A percentile compares a stretch with the other conserved stretches of the same genome.
Evolutionary conservation across 2,329 filamentous ascomycete genomes (phyloP).

Genomic region (Xylariaceae sp.): DNA sequence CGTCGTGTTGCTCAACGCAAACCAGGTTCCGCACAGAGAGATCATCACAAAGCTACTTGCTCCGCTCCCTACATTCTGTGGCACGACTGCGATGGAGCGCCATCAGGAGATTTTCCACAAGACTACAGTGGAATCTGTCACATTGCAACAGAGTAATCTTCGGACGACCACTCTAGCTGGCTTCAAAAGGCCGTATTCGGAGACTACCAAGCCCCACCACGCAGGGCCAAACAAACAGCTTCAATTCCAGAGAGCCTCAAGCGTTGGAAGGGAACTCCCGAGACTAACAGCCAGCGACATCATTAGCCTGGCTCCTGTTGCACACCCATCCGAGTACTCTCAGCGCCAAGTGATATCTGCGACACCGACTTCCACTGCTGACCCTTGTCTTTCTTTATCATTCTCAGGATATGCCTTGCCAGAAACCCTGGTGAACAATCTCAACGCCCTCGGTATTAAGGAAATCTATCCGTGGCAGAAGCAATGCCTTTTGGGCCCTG

Average conservation of each 20-base stretch:
- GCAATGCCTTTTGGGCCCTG: conserved; percentile 72
- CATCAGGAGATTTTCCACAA: conserved; percentile 51
- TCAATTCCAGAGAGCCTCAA: conserved; percentile 35
- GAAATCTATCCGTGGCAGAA: conserved; percentile 83
- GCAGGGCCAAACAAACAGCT: conserved; percentile 36
- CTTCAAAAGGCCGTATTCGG: conserved; percentile 52
- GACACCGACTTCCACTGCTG: conserved; percentile 59
- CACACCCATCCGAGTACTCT: conserved; percentile 58
- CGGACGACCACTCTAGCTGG: conserved; percentile 52
- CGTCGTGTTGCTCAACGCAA: neutral
- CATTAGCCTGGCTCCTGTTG: conserved; percentile 39
- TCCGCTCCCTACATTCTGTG: neutral
- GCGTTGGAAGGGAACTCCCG: conserved; percentile 29
- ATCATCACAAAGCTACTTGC: neutral
- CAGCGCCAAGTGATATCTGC: conserved; percentile 60
- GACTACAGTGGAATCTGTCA: conserved; percentile 58
- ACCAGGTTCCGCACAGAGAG: neutral
- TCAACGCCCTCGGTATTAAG: conserved; percentile 70
- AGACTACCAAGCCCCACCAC: conserved; percentile 23
- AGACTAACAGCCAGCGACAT: conserved; percentile 56
- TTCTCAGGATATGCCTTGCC: conserved; percentile 71
- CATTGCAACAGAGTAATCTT: conserved; percentile 48
- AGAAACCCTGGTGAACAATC: conserved; percentile 65
- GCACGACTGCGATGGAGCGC: conserved; percentile 33
- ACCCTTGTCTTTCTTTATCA: conserved; percentile 65